Evolutionary conservation across 345 rosid species (phyloP), one percentile per base, ranked within the genome.

Genomic region (Populus nigra): DNA sequence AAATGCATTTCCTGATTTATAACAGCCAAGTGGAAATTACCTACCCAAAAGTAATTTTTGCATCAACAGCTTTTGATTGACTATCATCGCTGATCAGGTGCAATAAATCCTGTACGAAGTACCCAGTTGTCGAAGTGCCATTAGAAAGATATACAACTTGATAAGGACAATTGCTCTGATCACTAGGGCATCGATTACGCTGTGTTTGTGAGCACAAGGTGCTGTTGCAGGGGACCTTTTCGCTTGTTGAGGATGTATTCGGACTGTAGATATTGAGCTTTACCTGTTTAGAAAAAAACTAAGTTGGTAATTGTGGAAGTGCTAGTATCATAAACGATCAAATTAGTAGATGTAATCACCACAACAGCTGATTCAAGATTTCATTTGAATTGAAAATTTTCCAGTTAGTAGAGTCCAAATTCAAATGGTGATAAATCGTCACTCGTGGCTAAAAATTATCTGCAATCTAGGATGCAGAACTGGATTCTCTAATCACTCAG

Each of bases 211-310:
- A 73, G 76, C 98, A 94, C 79, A 84, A 71, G 10, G 74, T 23
- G 84, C 89, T 94, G 86, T 78, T 84, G 83, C 98, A 94, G 75
- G 86, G 65, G 74, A 94, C 88, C 27, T 76, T 81, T 25, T 86
- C 27, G 76, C 94, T 91, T 38, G 98, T 88, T 59, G 95, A 84
- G 11, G 98, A 92, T 22, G 75, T 78, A 80, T 85, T 91, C 23
- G 95, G 92, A 83, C 92, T 91, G 83, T 91, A 94, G 61, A 92
- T 91, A 83, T 88, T 90, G 22, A 94, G 78, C 2, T 87, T 47
- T 67, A 92, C 69, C 95, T 93, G 88, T 75, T 69, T 20, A 31
- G 65, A 29, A 2, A 47, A 39, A 50, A 47, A 4, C 2, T 31
- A n/a, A 43, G 53, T 49, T 47, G 53, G 39, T 8, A 50, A 72